Evolutionary conservation across 148 eudicot genomes (phyloP), one percentile per base, ranked within the genome.

Genomic region (Vaccinium vitisidaea): DNA sequence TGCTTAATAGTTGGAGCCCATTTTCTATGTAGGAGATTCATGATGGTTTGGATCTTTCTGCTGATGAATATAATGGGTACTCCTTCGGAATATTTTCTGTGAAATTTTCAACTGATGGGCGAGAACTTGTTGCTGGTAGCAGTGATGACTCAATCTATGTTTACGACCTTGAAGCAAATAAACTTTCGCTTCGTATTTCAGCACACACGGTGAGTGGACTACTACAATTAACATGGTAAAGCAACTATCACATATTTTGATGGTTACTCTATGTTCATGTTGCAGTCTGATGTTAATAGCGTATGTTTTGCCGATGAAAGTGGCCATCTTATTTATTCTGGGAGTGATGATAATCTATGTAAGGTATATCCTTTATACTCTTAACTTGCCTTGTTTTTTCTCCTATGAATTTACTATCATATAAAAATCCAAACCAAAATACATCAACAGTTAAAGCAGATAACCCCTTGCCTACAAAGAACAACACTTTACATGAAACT

Each of bases 261-360:
- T 27, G 36, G 18, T 25, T 67, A 14, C 15, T 67, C 27, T 67
- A 67, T 67, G 36, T 67, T 67, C 8, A 1, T 67, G 48, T 73
- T 89, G 90, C 93, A 96, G 98, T 91, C 90, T 80, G 98, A 96
- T 92, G 98, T 96, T 85, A 96, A 96, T 86, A 86, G 94, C 18
- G 98, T 94, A 56, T 96, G 98, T 89, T 96, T 96, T 86, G 98
- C 95, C 80, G 98, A 94, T 86, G 98, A 91, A 86, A 90, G 92
- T 86, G 95, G 98, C 82, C 87, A 96, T 85, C 83, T 96, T 80
- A 89, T 94, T 73, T 96, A 90, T 85, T 96, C 98, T 67, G 98
- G 98, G 83, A 92, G 98, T 85, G 98, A 96, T 82, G 98, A 96
- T 87, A 86, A 81, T 86, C 89, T 96, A 77, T 93, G 96, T 87